Conservation (phyloP, 306 rosid species). For the Trichosanthes truncata region DNA sequence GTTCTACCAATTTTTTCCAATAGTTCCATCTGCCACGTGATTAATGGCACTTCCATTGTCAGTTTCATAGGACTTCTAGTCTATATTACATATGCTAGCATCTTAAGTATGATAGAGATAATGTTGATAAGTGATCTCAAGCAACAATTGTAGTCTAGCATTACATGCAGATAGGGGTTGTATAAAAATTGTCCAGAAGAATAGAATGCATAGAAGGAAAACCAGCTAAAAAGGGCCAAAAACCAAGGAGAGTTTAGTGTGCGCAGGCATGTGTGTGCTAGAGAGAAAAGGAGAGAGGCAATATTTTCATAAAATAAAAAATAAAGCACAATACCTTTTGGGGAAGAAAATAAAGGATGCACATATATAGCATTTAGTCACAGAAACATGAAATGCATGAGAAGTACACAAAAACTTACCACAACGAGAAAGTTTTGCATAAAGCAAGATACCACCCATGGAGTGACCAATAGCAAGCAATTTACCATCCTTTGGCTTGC, state of each 20-base stretch:
- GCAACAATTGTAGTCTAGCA: not conserved
- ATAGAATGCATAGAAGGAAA: not conserved
- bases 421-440: constrained; percentile 67
- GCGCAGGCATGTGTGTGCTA: not conserved
- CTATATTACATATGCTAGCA: not conserved
- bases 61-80: not conserved
- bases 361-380: not conserved
- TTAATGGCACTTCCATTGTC: not conserved
- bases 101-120: not conserved
- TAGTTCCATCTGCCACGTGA: not conserved
- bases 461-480: constrained; percentile 97
- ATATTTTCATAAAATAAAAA: not conserved
- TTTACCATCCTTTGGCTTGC: constrained; percentile 85
- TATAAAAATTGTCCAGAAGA: not conserved
- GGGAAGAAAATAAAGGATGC: not conserved
- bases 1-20: not conserved
- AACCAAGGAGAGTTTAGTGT: not conserved
- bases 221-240: not conserved
- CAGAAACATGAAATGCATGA: constrained; percentile 5
- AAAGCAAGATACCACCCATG: constrained; percentile 97
- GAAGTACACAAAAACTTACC: constrained; percentile 42
- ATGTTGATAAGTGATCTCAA: not conserved
- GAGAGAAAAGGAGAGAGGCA: not conserved
- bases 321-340: not conserved
- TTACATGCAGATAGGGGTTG: not conserved